A percentile compares a stretch with the other conserved stretches of the same genome.
Evolutionary conservation across 1,139 yeast genomes (phyloP).

Genomic region (Yamadazyma triangularis): DNA sequence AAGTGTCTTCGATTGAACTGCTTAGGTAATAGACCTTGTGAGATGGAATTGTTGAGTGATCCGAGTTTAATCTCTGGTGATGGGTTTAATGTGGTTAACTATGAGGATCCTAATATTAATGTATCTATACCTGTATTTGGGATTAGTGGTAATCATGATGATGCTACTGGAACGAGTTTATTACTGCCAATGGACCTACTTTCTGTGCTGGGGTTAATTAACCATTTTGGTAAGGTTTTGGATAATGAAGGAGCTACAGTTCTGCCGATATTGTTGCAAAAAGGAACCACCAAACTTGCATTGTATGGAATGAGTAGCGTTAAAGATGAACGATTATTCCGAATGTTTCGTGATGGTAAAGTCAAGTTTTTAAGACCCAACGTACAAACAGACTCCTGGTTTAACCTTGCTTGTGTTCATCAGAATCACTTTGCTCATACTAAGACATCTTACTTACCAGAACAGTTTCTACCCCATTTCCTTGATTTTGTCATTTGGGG

Average conservation of each 20-base stretch:
- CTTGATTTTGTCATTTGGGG: slow-evolving; percentile 91
- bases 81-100: slow-evolving; percentile 69
- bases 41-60: slow-evolving; percentile 77
- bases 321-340: slow-evolving; percentile 80
- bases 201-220: slow-evolving; percentile 75
- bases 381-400: slow-evolving; percentile 62
- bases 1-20: slow-evolving; percentile 67
- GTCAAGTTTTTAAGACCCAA: slow-evolving; percentile 77
- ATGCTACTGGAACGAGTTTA: slow-evolving; percentile 84
- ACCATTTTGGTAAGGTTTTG: slow-evolving; percentile 82
- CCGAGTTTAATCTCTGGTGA: slow-evolving; percentile 58
- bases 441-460: slow-evolving; percentile 79
- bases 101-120: slow-evolving; percentile 86
- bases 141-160: slow-evolving; percentile 96
- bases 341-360: slow-evolving; percentile 76
- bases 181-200: slow-evolving; percentile 87
- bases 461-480: slow-evolving; percentile 74
- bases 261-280: slow-evolving; percentile 75
- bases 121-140: slow-evolving; percentile 92
- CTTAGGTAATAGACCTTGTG: slow-evolving; percentile 86
- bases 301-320: slow-evolving; percentile 86
- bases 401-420: slow-evolving; percentile 84
- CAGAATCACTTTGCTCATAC: slow-evolving; percentile 85
- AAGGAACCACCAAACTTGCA: slow-evolving; percentile 79
- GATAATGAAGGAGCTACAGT: slow-evolving; percentile 73